Evolutionary conservation across 306 rosid species (phyloP).

Genomic region (Vigna angularis): DNA sequence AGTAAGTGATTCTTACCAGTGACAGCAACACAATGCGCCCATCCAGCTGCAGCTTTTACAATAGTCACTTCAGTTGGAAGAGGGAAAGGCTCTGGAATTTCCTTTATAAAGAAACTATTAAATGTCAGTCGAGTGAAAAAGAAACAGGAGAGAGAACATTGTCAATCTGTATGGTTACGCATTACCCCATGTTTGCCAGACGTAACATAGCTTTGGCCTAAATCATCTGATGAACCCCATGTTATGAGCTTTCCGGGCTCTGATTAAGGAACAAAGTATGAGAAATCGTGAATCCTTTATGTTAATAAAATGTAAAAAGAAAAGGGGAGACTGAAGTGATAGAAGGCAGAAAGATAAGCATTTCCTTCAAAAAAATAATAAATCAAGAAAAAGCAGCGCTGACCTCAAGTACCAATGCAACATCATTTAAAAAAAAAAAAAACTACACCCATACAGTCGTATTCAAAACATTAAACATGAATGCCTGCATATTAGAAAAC

Average conservation of each 20-base stretch:
- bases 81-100: conserved; percentile 92
- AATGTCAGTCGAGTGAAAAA: conserved; percentile 42
- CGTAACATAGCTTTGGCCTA: conserved; percentile 95
- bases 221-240: conserved; percentile 97
- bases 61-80: conserved; percentile 77
- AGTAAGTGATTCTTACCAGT: conserved; percentile 68
- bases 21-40: conserved; percentile 94
- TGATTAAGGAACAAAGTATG: conserved; percentile 43
- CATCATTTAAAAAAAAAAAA: neutral
- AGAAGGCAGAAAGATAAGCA: conserved; percentile 6
- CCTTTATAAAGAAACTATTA: conserved; percentile 61
- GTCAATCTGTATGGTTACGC: conserved; percentile 7
- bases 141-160: conserved; percentile 16
- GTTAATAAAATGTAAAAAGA: neutral
- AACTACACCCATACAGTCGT: neutral
- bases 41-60: conserved; percentile 83
- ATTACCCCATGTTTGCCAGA: conserved; percentile 98
- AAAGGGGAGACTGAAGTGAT: neutral
- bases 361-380: neutral
- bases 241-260: conserved; percentile 90
- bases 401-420: neutral
- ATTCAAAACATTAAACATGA: neutral
- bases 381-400: neutral
- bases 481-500: conserved; percentile 2
- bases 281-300: neutral